Base-by-base conservation (phyloP, 1,139 yeast genomes). In the Scheffersomyces segobiensis region DNA sequence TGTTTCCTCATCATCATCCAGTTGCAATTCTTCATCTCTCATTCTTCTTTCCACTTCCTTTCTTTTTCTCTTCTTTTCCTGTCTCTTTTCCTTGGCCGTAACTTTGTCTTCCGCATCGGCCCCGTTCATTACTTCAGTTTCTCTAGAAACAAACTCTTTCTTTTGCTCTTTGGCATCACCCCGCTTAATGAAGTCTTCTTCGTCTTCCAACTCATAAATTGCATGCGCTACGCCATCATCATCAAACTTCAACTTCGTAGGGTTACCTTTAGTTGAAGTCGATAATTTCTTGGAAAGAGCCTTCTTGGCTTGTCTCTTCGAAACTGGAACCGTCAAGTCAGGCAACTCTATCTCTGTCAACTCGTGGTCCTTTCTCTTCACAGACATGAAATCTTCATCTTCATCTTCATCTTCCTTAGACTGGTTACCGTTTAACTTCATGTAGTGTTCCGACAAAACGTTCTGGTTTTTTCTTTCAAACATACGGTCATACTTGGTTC, bases 151-250 rank as follows among this genome's bases (percentile, higher is more conserved):
- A 67, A 87, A 96, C 60, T 85, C 82, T 48, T 80, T 74, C 74
- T 90, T 91, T 73, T 91, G 97, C 4, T 71, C 74, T 55, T 77
- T 77, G 1, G 95, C 93, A 67, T 86, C 90, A 56, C 98, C 98
- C 39, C 82, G 85, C 63, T 84, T 85, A 62, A 75, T 83, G 83
- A 96, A 95, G 61, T 90, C 97, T 53, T 88, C 96, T 72, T 93
- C 98, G 64, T 89, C 92, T 70, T 92, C 95, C 60, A 95, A 81
- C 74, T 95, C 98, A 69, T 95, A 95, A 17, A 93, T 80, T 17
- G 96, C 91, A 74, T 93, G 98, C 0, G 98, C 88, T 8, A 81
- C 80, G 50, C 99, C 99, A 2, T 95, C 98, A 63, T 95, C 99
- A 70, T 95, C 99, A 71, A 95, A 95, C 57, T 85, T 82, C 65